Conservation (phyloP, 192 early-diverging fungal species). For the Entomortierella beljakovae region DNA sequence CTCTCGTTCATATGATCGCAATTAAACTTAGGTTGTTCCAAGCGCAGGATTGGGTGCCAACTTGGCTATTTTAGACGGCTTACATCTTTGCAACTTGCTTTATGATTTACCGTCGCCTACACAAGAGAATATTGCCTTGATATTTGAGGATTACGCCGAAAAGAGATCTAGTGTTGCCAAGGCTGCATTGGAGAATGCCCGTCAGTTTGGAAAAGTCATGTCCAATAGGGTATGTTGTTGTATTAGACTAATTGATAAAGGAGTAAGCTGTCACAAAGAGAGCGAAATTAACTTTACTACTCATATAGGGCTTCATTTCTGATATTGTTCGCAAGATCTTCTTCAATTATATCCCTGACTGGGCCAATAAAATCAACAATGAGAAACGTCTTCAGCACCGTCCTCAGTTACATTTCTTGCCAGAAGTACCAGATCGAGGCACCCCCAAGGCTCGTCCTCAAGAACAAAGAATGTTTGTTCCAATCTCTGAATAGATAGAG, state of each 20-base stretch:
- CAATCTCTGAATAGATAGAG: not conserved
- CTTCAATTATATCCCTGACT: slow-evolving; percentile 47
- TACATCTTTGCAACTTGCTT: slow-evolving; percentile 42
- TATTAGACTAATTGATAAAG: not conserved
- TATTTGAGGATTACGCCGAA: slow-evolving; percentile 32
- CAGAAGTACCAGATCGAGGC: slow-evolving; percentile 40
- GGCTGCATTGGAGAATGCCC: slow-evolving; percentile 33
- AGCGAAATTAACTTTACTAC: not conserved
- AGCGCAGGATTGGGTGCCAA: slow-evolving; percentile 51
- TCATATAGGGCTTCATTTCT: slow-evolving; percentile 18
- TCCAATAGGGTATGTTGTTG: slow-evolving; percentile 21
- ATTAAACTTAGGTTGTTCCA: slow-evolving; percentile 28
- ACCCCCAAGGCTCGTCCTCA: slow-evolving; percentile 34
- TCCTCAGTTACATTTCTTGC: slow-evolving; percentile 44
- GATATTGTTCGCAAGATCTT: slow-evolving; percentile 45
- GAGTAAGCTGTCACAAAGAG: not conserved
- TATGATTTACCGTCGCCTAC: slow-evolving; percentile 24
- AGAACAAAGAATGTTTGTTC: slow-evolving; percentile 32
- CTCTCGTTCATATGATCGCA: not conserved
- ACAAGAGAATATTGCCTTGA: slow-evolving; percentile 15
- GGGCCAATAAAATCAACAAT: slow-evolving; percentile 38
- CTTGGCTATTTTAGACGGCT: slow-evolving; percentile 36
- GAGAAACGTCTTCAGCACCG: slow-evolving; percentile 34
- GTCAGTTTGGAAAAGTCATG: slow-evolving; percentile 52
- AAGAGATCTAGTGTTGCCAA: slow-evolving; percentile 32